These are phyloP conservation scores for Microcyclospora tardicrescens DNA, from an alignment of 2,329 filamentous ascomycete genomes.

Conservation along the genomic window DNA sequence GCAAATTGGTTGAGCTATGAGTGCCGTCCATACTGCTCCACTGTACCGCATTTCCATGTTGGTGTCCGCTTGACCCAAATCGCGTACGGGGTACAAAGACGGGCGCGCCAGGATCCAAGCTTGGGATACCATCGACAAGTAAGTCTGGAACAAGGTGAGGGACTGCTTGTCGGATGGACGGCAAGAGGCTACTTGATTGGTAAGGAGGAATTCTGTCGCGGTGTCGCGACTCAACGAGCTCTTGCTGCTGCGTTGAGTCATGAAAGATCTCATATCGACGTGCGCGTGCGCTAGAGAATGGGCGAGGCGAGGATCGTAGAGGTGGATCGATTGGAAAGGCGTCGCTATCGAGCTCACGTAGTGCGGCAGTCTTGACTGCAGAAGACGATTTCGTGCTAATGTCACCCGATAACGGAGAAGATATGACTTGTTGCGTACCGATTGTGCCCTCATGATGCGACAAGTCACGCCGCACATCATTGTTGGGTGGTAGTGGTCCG, in stretches of 20 bases:
- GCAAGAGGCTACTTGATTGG: neutral
- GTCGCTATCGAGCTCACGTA: slow-evolving; percentile 1
- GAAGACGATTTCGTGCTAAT: neutral
- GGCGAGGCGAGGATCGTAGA: neutral
- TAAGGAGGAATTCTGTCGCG: neutral
- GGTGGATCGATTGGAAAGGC: slow-evolving; percentile 1
- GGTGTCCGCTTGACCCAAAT: slow-evolving; percentile 7
- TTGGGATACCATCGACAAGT: slow-evolving; percentile 2
- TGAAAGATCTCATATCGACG: slow-evolving; percentile 3
- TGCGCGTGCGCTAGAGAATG: slow-evolving; percentile 5
- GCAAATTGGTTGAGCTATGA: slow-evolving; percentile 8
- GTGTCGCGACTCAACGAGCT: slow-evolving; percentile 1
- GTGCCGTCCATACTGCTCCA: slow-evolving; percentile 5
- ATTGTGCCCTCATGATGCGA: neutral
- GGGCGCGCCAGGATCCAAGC: slow-evolving; percentile 17
- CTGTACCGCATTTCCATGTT: slow-evolving; percentile 2
- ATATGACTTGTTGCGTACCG: neutral
- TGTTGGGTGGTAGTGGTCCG: neutral
- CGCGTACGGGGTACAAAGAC: slow-evolving; percentile 17
- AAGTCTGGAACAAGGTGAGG: neutral
- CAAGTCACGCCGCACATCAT: neutral
- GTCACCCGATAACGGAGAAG: neutral
- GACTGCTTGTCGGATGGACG: neutral
- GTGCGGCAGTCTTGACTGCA: neutral
- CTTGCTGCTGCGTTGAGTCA: neutral